Evolutionary conservation across 1,284 basidiomycete genomes (phyloP), one percentile per base, ranked within the genome.

Genomic region (Cutaneotrichosporon dermatis): DNA sequence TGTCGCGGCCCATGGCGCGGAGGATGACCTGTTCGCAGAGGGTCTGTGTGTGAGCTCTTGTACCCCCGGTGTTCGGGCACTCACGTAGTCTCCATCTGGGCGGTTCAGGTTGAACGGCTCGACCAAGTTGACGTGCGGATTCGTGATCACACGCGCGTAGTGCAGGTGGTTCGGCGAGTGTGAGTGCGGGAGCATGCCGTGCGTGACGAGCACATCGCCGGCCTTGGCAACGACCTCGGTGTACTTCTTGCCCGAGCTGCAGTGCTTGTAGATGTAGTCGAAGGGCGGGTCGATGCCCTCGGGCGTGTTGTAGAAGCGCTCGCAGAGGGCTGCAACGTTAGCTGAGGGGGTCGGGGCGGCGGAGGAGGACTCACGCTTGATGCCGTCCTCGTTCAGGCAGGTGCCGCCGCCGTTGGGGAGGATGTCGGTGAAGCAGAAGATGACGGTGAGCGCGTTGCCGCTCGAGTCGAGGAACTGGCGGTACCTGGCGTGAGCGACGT

Each of bases 21-120:
- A 73, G 66, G 42, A 73, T 73, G 35, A 71, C 69, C 51, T 71
- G 68, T 57, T 73, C 71, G 55, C 64, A 64, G 10, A 71, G 65
- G 4, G 68, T 69, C 67, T 72, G 37, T 1, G 25, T 25, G 25
- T 25, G 25, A 25, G 25, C 25, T 25, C 25, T 2, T 25, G 25
- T 25, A 25, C 25, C 25, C 25, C 25, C 25, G 25, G 25, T 25
- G 25, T 12, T 51, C 9, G 9, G 35, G 1, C 11, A 36, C 69
- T 60, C 60, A 69, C 69, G 40, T 71, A 71, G 55, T 69, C 63
- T 8, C 67, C 66, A 45, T 72, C 71, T 1, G 45, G 15, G 0
- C 70, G 64, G 60, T 71, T 70, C 16, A 72, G 54, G 58, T 72
- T 68, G 61, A 59, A 69, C 7, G 68, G 68, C 49, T 69, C 66